Conservation (phyloP, 2,329 filamentous ascomycete genomes). For the Microcyclospora tardicrescens region DNA sequence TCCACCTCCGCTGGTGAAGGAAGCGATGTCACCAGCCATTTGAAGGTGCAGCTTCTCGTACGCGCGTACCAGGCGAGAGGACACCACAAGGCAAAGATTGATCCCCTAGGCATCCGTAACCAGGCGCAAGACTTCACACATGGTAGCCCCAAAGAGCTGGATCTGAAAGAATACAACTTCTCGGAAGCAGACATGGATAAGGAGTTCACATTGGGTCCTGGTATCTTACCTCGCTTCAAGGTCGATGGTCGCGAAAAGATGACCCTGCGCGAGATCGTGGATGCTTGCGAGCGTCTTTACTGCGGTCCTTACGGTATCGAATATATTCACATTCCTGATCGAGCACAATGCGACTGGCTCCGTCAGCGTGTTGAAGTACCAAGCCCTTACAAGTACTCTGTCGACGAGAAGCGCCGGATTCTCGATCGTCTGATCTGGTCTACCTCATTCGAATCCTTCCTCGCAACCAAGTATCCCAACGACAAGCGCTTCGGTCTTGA, state of each 20-base stretch:
- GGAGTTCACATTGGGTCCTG: conserved; percentile 83
- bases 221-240: conserved; percentile 89
- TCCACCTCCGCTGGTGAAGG: conserved; percentile 54
- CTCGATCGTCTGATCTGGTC: conserved; percentile 97
- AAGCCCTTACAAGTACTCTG: conserved; percentile 88
- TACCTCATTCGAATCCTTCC: conserved; percentile 90
- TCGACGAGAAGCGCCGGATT: conserved; percentile 96
- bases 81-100: conserved; percentile 96
- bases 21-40: conserved; percentile 81
- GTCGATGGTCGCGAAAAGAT: conserved; percentile 83
- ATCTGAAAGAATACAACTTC: conserved; percentile 89
- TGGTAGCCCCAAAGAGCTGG: conserved; percentile 80
- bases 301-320: conserved; percentile 95
- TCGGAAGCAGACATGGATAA: conserved; percentile 85
- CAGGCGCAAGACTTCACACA: conserved; percentile 75
- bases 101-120: conserved; percentile 85
- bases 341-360: conserved; percentile 97
- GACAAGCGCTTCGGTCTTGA: conserved; percentile 99
- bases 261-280: conserved; percentile 89
- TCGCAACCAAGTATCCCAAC: conserved; percentile 96
- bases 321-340: conserved; percentile 97
- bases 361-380: conserved; percentile 90
- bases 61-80: conserved; percentile 96
- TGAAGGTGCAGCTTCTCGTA: conserved; percentile 95
- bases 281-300: conserved; percentile 87